Evolutionary conservation across 345 rosid species (phyloP), one percentile per base, ranked within the genome.

Genomic region (Nephelium lappaceum): DNA sequence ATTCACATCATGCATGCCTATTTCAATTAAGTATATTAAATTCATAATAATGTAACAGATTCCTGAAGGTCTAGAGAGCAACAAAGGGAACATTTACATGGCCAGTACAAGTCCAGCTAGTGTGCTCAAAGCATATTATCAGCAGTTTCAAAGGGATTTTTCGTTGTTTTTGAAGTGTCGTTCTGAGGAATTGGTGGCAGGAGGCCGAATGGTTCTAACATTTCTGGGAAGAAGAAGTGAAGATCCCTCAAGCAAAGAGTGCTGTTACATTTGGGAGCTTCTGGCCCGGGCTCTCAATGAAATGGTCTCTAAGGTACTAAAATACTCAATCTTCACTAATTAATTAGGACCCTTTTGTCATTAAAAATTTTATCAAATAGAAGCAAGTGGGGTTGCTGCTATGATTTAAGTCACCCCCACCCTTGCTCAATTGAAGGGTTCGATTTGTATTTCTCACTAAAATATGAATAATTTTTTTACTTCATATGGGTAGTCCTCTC

Each of bases 161-260:
- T 70, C 83, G 0, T 1, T 31, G 73, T 91, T 91, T 79, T 42
- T 91, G 55, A 81, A 73, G 67, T 89, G 85, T 76, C 82, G 92
- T 1, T 85, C 84, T 0, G 77, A 82, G 77, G 94, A 91, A 81
- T 1, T 91, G 75, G 84, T 84, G 38, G 12, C 63, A 0, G 86
- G 87, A 5, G 92, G 94, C 8, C 86, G 84, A 2, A 89, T 91
- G 92, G 85, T 89, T 27, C 71, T 88, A 27, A 86, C 88, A 6
- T 14, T 87, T 61, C 6, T 89, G 24, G 90, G 91, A 16, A 84
- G 92, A 55, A 84, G 67, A 78, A 84, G 89, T 47, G 82, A 83
- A 11, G 89, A 90, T 71, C 88, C 84, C 11, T 45, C 85, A 0
- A 82, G 88, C 80, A 83, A 78, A 60, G 92, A 87, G 70, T 79